Base-by-base conservation (phyloP, 2,329 filamentous ascomycete species). In the Chaetomium sp. region DNA sequence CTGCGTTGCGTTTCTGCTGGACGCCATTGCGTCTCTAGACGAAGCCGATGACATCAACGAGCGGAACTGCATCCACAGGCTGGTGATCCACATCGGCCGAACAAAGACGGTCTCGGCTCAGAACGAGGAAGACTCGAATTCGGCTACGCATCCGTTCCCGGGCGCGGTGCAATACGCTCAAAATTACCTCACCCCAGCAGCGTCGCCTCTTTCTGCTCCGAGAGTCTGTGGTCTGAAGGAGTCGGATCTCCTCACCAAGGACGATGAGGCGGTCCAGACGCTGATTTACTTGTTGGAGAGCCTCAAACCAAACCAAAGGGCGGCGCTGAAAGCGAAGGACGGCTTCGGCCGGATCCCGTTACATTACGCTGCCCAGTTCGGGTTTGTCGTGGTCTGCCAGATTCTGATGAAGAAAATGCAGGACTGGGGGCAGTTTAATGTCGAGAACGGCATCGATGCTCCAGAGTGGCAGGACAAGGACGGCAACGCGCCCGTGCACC, bases 361-460 rank as follows among this genome's bases (percentile, higher is more conserved):
- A 12, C 94, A 98, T 75, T 97, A 97, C 74, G 93, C 93, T 2
- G 94, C 95, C 0, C 93, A 98, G 75, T 97, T 96, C 74, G 95
- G 95, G 2, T 93, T 97, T 71, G 91, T 95, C 3, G 86, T 92
- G n/a, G 89, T 97, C 10, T 97, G 92, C 73, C 85, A 96, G 74
- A 83, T 93, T 27, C 85, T 98, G 70, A 93, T 97, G 79, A 87
- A 89, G 68, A 89, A 90, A 72, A 93, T 99, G 88, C 91, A 94
- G 74, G 84, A 88, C 27, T 98, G 94, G 94, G 86, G 85, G 19
- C 88, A 96, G 71, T 97, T 97, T 73, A 85, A 96, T 72, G 88
- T 93, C 31, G 86, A 88, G 42, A 83, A 92, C 67, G 93, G 93
- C 10, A 96, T 99, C 57, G 94, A 98, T 75, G 90, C 91, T 0